Evolutionary conservation across 768 basidiomycete genomes (phyloP).

Genomic region (Bullera alba): DNA sequence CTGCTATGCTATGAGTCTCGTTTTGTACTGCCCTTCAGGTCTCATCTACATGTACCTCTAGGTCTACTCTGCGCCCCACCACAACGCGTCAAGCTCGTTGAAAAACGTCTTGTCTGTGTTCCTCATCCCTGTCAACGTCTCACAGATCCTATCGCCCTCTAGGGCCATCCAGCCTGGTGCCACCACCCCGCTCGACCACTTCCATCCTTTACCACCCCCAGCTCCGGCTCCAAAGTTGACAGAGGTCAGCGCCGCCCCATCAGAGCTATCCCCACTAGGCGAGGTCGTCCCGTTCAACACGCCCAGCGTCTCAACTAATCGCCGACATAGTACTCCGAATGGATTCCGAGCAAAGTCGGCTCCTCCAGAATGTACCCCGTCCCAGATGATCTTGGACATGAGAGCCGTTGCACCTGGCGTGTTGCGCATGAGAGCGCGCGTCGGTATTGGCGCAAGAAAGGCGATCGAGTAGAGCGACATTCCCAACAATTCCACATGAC

Average conservation of each 20-base stretch:
- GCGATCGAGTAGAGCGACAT: conserved; percentile 80
- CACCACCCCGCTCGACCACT: conserved; percentile 15
- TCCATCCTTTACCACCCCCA: conserved; percentile 27
- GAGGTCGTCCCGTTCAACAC: conserved; percentile 34
- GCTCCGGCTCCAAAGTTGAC: conserved; percentile 26
- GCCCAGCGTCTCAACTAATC: conserved; percentile 44
- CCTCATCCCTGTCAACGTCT: conserved; percentile 9
- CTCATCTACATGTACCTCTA: too few relatives aligned
- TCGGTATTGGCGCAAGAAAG: conserved; percentile 67
- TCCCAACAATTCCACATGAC: conserved; percentile 68
- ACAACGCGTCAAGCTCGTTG: conserved; percentile 27
- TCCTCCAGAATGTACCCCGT: conserved; percentile 2
- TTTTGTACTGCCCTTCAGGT: too few relatives aligned
- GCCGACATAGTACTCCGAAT: conserved; percentile 38
- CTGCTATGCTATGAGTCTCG: too few relatives aligned
- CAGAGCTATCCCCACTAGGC: conserved; percentile 5
- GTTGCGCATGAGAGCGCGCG: conserved; percentile 66
- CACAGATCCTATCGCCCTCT: conserved; percentile 22
- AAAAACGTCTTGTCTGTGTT: conserved; percentile 16
- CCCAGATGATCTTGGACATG: conserved; percentile 49
- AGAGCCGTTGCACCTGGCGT: conserved; percentile 62
- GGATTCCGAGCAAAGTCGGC: conserved; percentile 20
- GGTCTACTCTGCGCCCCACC: too few relatives aligned
- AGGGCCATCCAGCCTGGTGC: conserved; percentile 31
- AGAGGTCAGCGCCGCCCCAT: neutral